These are phyloP conservation scores for Suillus discolor DNA, from an alignment of 768 basidiomycete genomes.

Conservation along the genomic window DNA sequence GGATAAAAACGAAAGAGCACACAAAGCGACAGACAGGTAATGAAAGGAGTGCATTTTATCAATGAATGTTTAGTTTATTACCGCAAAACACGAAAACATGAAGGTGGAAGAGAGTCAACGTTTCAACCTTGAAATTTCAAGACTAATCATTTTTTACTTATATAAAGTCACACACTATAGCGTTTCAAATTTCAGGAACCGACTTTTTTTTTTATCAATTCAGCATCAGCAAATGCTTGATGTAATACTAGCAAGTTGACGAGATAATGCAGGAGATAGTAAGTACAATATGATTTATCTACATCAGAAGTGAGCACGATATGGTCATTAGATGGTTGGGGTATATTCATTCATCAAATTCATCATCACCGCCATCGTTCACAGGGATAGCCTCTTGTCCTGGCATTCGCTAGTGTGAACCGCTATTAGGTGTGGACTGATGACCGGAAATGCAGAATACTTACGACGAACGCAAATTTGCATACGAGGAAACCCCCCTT, in stretches of 20 bases:
- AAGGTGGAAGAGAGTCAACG: neutral
- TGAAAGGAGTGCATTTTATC: conserved; percentile 32
- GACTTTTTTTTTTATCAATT: neutral
- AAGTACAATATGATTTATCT: neutral
- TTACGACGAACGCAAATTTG: conserved; percentile 82
- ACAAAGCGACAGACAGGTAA: conserved; percentile 25
- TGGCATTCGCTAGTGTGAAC: conserved; percentile 25
- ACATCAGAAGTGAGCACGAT: neutral
- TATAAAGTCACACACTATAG: neutral
- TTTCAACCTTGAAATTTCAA: neutral
- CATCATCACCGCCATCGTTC: conserved; percentile 20
- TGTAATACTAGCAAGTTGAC: neutral
- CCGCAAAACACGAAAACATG: conserved; percentile 9
- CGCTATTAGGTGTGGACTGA: neutral
- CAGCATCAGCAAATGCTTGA: neutral
- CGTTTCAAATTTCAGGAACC: conserved; percentile 16
- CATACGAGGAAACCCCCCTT: conserved; percentile 76
- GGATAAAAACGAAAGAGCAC: conserved; percentile 18
- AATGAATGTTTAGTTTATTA: conserved; percentile 15
- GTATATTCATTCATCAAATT: conserved; percentile 9
- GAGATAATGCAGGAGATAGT: neutral
- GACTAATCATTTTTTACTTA: neutral
- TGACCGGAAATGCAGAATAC: conserved; percentile 14
- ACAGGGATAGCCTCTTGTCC: conserved; percentile 26
- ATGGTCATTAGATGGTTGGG: neutral